Evolutionary conservation across 2,329 filamentous ascomycete genomes (phyloP).

Genomic region (Microascus cirrosus): DNA sequence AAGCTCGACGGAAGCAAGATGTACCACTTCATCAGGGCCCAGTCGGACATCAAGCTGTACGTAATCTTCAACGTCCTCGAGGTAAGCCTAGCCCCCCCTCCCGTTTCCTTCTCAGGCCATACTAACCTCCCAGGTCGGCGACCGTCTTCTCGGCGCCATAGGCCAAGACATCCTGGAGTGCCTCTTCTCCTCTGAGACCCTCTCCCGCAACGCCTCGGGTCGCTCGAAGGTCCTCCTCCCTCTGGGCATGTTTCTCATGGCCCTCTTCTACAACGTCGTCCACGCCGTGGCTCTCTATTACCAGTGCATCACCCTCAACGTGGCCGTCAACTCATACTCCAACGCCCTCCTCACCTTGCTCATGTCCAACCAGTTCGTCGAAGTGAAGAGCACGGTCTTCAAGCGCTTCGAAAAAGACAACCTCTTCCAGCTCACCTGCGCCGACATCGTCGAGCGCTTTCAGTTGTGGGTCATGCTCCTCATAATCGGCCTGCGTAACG

Average conservation of each 20-base stretch:
- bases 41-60: slow-evolving; percentile 95
- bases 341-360: slow-evolving; percentile 88
- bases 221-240: slow-evolving; percentile 85
- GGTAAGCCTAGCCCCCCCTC: slow-evolving; percentile 23
- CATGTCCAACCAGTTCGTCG: slow-evolving; percentile 95
- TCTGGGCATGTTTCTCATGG: slow-evolving; percentile 81
- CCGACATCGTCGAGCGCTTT: slow-evolving; percentile 93
- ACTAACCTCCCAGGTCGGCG: slow-evolving; percentile 46
- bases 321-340: slow-evolving; percentile 96
- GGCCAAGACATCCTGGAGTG: slow-evolving; percentile 96
- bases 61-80: slow-evolving; percentile 98
- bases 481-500: slow-evolving; percentile 91
- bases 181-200: slow-evolving; percentile 82
- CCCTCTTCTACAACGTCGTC: slow-evolving; percentile 75
- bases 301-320: slow-evolving; percentile 94
- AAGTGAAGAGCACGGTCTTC: slow-evolving; percentile 97
- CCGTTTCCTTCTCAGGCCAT: background rate
- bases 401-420: slow-evolving; percentile 99
- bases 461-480: slow-evolving; percentile 96
- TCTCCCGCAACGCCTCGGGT: slow-evolving; percentile 78
- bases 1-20: slow-evolving; percentile 89
- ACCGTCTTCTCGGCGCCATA: slow-evolving; percentile 79
- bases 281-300: slow-evolving; percentile 89
- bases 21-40: slow-evolving; percentile 95
- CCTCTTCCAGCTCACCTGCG: slow-evolving; percentile 89